A percentile compares a stretch with the other conserved stretches of the same genome.
Conservation (phyloP, 805 yeast species). For the Kodamaea nitidulidarum region DNA sequence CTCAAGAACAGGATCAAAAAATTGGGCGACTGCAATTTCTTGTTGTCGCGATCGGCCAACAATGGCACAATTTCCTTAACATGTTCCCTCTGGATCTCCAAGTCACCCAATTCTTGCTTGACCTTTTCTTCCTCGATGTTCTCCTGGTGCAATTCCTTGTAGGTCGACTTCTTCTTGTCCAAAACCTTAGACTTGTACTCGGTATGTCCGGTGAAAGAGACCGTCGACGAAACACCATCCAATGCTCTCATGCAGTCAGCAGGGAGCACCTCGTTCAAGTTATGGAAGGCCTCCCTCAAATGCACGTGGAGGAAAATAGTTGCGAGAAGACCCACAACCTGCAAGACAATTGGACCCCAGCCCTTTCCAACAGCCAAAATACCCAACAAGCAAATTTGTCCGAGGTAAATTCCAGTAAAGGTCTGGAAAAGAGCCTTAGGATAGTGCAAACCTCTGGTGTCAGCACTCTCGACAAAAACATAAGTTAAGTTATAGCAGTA, state of each 20-base stretch:
- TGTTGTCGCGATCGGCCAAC: constrained; percentile 63
- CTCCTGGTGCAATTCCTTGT: constrained; percentile 5
- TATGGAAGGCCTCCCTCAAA: constrained; percentile 62
- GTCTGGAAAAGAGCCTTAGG: constrained; percentile 89
- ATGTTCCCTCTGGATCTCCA: constrained; percentile 13
- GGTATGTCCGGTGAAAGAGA: constrained; percentile 43
- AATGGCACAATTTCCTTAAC: constrained; percentile 46
- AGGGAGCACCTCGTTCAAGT: constrained; percentile 56
- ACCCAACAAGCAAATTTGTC: constrained; percentile 83
- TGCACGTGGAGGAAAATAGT: constrained; percentile 69
- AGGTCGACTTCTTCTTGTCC: constrained; percentile 13
- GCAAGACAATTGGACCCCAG: constrained; percentile 89
- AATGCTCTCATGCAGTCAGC: constrained; percentile 71
- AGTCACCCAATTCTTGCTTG: constrained; percentile 17
- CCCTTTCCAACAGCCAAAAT: constrained; percentile 85
- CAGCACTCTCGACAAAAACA: constrained; percentile 62
- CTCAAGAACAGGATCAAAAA: constrained; percentile 46
- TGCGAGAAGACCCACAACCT: constrained; percentile 57
- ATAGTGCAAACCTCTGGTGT: constrained; percentile 76
- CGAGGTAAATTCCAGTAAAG: constrained; percentile 80
- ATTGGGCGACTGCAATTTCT: constrained; percentile 33
- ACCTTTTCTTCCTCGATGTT: constrained; percentile 11
- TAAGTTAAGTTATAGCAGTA: constrained; percentile 75
- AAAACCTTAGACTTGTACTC: constrained; percentile 34
- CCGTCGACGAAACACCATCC: constrained; percentile 65